Percentiles rank a stretch among this genome's conserved stretches.
These are phyloP conservation scores for Pseudoneurospora amorphoporcata DNA, from an alignment of 495 filamentous ascomycete genomes.

Conservation along the genomic window DNA sequence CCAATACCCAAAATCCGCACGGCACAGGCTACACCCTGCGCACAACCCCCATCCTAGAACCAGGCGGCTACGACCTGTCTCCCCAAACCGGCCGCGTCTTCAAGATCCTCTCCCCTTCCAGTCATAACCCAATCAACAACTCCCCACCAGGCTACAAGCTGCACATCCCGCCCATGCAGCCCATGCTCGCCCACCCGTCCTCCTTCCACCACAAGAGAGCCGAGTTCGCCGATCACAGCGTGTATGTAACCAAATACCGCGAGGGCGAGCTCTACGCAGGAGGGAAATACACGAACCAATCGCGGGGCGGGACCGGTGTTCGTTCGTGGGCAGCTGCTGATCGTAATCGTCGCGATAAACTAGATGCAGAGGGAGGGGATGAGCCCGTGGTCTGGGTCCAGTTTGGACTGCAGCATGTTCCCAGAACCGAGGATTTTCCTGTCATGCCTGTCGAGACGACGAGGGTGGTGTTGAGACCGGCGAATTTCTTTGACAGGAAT, in stretches of 20 bases:
- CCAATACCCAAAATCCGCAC: constrained; percentile 51
- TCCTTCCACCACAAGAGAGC: constrained; percentile 63
- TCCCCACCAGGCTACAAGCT: constrained; percentile 76
- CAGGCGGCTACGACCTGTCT: constrained; percentile 45
- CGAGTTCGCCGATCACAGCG: constrained; percentile 71
- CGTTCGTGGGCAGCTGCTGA: constrained; percentile 21
- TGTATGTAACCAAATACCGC: constrained; percentile 71
- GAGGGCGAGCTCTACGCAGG: constrained; percentile 75
- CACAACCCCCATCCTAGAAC: constrained; percentile 43
- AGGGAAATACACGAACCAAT: constrained; percentile 80
- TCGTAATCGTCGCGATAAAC: constrained; percentile 5
- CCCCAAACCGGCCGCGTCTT: constrained; percentile 56
- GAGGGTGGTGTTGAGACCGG: constrained; percentile 52
- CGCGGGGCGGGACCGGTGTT: constrained; percentile 18
- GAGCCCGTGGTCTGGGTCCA: constrained; percentile 49
- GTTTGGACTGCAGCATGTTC: constrained; percentile 53
- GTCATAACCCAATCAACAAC: constrained; percentile 62
- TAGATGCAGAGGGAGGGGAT: constrained; percentile 11
- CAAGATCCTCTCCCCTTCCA: constrained; percentile 64
- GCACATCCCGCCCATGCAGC: constrained; percentile 62
- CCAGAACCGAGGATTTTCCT: constrained; percentile 50
- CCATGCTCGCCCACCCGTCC: constrained; percentile 60
- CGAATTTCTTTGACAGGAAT: constrained; percentile 66
- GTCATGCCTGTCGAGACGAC: constrained; percentile 36
- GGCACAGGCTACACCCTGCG: constrained; percentile 65